Base-by-base conservation (phyloP, 208 protist genomes). In the Crithidia thermophila region DNA sequence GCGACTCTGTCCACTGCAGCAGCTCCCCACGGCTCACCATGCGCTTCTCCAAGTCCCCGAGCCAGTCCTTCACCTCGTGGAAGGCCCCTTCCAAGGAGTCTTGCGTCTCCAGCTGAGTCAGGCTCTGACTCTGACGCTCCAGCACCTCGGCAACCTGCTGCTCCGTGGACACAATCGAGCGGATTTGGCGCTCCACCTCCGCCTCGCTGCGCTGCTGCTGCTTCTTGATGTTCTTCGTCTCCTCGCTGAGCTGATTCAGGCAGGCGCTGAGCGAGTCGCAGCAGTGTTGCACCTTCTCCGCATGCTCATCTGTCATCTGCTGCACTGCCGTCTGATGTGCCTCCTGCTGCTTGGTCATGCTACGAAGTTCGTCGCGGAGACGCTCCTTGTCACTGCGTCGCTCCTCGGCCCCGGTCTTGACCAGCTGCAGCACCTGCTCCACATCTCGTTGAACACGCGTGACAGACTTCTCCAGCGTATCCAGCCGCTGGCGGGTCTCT, bases 51-150 rank as follows among this genome's bases (percentile, higher is more conserved):
- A 95, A 46, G 42, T 93, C 90, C 3, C 66, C 73, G 27, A 95
- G 71, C 87, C 90, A 95, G 60, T 94, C 90, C 59, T 90, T 91
- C 56, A 95, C 69, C 53, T 95, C 90, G 20, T 84, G 59, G 74
- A 92, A 93, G 0, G 79, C 64, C 0, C 77, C 72, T 33, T 93
- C 79, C 13, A 91, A 55, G 1, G 77, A 79, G 52, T 72, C 69
- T 33, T 88, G 39, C 11, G 53, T 72, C 23, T 84, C 75, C 37
- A 81, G 56, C 36, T 76, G 65, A n/a, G 72, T 49, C 3, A 91
- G 62, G 27, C 57, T 63, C 33, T 79, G 66, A 25, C 69, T 61
- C 25, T 90, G 81, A 13, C 51, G 61, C 57, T 81, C 60, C 25
- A 87, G 31, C 16, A 61, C 51, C 42, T 61, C 28, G 10, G 72